Percentiles rank a stretch among this genome's conserved stretches.
These are phyloP conservation scores for Dactylorhiza incarnata DNA, from an alignment of 106 monocot genomes.

Conservation along the genomic window DNA sequence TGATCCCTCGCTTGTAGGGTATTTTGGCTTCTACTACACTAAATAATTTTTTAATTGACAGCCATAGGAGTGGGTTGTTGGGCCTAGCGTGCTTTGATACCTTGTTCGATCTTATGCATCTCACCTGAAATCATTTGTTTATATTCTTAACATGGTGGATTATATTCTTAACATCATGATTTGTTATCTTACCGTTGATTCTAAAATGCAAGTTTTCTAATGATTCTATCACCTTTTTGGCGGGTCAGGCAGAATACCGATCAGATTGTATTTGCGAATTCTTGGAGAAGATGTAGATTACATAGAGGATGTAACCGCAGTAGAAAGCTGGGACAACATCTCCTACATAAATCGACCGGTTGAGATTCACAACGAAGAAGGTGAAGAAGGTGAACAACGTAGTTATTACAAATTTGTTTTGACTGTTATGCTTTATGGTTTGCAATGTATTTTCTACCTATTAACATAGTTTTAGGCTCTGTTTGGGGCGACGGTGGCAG, in stretches of 20 bases:
- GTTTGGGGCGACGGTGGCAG: too few relatives aligned
- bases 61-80: too few relatives aligned
- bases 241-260: constrained; percentile 72
- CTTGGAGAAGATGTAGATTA: constrained; percentile 43
- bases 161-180: too few relatives aligned
- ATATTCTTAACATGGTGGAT: too few relatives aligned
- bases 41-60: too few relatives aligned
- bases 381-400: constrained; percentile 22
- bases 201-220: not conserved
- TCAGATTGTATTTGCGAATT: constrained; percentile 65
- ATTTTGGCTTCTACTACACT: too few relatives aligned
- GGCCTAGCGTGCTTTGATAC: too few relatives aligned
- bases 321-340: constrained; percentile 68
- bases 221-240: not conserved
- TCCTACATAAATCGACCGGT: constrained; percentile 78
- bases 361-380: constrained; percentile 61
- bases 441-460: too few relatives aligned
- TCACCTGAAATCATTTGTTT: too few relatives aligned
- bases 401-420: not conserved
- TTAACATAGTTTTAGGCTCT: too few relatives aligned
- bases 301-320: constrained; percentile 38
- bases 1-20: too few relatives aligned
- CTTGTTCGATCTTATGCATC: too few relatives aligned
- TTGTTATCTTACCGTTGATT: not conserved
- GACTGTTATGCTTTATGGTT: not conserved